Evolutionary conservation across 768 basidiomycete species (phyloP).

Genomic region (Rhodotorula babjevae): DNA sequence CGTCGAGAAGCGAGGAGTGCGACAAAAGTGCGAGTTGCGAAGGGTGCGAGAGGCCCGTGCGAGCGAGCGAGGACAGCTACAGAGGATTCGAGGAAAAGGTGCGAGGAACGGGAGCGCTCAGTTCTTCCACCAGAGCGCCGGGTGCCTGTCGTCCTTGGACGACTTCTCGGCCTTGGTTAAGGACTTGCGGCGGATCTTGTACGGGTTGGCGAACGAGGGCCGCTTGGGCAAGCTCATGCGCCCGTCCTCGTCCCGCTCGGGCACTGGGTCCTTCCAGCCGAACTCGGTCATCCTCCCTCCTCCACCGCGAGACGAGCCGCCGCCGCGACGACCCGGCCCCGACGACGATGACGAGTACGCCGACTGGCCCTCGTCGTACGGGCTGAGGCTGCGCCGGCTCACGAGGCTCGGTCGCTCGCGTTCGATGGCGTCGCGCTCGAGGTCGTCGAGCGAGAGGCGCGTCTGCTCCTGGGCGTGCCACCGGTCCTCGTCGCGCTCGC

Average conservation of each 20-base stretch:
- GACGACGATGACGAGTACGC: background rate
- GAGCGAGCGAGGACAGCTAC: no score
- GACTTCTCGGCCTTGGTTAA: slow-evolving; percentile 25
- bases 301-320: no score
- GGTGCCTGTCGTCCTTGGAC: slow-evolving; percentile 12
- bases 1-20: background rate
- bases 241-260: background rate
- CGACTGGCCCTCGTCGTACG: background rate
- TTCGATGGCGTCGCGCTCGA: background rate
- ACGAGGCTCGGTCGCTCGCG: background rate
- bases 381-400: background rate
- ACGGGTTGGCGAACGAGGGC: slow-evolving; percentile 25
- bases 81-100: background rate
- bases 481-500: background rate
- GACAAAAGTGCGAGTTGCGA: background rate
- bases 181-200: slow-evolving; percentile 25
- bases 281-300: background rate
- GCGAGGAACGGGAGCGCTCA: background rate
- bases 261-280: background rate
- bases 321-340: background rate
- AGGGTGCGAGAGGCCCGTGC: no score
- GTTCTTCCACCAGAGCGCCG: slow-evolving; percentile 27
- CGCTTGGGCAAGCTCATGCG: slow-evolving; percentile 7
- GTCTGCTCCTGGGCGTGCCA: background rate
- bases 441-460: background rate